A percentile compares a stretch with the other conserved stretches of the same genome.
Conservation (phyloP, 2,329 filamentous ascomycete genomes). For the Pyrenochaeta sp. region DNA sequence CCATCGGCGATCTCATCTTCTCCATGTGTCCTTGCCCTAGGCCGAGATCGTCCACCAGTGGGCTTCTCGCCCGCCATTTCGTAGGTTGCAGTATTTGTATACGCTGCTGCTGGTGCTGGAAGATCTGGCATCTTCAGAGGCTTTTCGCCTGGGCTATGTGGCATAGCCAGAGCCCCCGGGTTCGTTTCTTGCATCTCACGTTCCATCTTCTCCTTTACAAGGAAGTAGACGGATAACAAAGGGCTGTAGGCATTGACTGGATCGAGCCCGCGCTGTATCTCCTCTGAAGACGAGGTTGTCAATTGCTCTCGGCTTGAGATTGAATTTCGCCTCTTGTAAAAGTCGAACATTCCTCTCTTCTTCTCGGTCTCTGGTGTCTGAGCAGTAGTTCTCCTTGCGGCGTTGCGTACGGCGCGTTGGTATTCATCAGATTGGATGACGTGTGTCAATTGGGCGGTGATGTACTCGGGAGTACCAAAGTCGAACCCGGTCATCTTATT, state of each 20-base stretch:
- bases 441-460: conserved; percentile 80
- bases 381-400: conserved; percentile 69
- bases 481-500: conserved; percentile 98
- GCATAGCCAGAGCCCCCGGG: conserved; percentile 66
- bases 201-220: conserved; percentile 94
- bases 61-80: conserved; percentile 90
- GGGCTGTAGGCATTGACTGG: conserved; percentile 94
- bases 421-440: conserved; percentile 96
- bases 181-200: conserved; percentile 71
- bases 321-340: conserved; percentile 94
- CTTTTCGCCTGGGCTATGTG: conserved; percentile 63
- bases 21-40: conserved; percentile 88
- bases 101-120: conserved; percentile 80
- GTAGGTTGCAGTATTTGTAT: conserved; percentile 85
- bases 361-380: conserved; percentile 69
- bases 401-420: conserved; percentile 78
- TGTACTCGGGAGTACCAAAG: conserved; percentile 86
- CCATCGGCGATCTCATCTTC: conserved; percentile 86
- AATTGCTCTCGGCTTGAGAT: conserved; percentile 88
- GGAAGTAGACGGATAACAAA: conserved; percentile 90
- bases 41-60: conserved; percentile 81
- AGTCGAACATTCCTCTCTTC: conserved; percentile 93
- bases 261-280: conserved; percentile 80
- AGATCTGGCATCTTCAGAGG: conserved; percentile 75
- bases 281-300: conserved; percentile 82